A percentile compares a stretch with the other conserved stretches of the same genome.
phyloP scores from a whole-genome alignment of 1,284 basidiomycete genomes.

The Testicularia cyperi region DNA sequence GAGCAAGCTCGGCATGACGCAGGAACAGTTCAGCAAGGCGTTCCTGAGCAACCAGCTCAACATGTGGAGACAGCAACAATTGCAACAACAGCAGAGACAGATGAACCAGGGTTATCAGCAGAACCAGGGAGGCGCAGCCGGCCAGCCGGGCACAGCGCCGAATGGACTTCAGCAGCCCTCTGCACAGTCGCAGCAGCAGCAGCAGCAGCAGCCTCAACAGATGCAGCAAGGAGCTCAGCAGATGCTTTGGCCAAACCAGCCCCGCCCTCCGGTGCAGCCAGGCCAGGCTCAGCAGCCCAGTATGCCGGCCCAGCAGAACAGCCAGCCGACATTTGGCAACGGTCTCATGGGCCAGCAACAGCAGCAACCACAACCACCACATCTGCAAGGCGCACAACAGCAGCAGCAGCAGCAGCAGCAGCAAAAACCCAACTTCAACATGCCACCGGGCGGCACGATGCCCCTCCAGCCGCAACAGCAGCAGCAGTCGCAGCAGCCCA shows the following conservation, averaged over 20 bases:
- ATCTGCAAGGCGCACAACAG: constrained; percentile 1
- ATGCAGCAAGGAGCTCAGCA: constrained; percentile 5
- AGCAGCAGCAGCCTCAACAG: constrained; percentile 5
- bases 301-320: constrained; percentile 12
- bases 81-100: constrained; percentile 37
- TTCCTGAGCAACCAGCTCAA: constrained; percentile 36
- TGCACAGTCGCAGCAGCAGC: constrained; percentile 10
- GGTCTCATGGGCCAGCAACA: constrained; percentile 5
- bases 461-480: background rate
- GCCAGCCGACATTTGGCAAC: background rate
- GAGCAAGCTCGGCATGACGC: constrained; percentile 32
- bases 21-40: constrained; percentile 43
- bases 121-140: constrained; percentile 5
- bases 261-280: constrained; percentile 12
- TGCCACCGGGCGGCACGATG: background rate
- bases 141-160: constrained; percentile 2
- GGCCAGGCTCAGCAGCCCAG: constrained; percentile 4
- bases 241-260: constrained; percentile 25
- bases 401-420: constrained; percentile 2
- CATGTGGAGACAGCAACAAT: constrained; percentile 30
- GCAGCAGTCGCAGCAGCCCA: constrained; percentile 17
- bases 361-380: too few relatives aligned
- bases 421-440: too few relatives aligned
- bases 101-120: constrained; percentile 17
- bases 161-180: constrained; percentile 27